These are phyloP conservation scores for Sphagnum fallax DNA, from an alignment of 228 moss, liverwort and hornwort genomes.

Conservation along the genomic window DNA sequence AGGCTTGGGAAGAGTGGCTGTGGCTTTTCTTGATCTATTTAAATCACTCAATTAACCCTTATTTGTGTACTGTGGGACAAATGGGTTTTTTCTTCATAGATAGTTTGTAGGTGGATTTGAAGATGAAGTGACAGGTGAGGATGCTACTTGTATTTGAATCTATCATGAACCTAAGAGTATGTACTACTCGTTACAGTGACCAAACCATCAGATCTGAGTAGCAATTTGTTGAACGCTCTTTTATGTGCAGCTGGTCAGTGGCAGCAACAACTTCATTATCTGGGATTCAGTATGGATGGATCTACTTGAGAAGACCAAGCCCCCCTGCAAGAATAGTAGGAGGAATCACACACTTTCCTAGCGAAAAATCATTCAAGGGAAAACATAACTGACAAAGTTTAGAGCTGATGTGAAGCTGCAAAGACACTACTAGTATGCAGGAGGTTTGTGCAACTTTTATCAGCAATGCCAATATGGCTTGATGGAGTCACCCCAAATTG, in stretches of 20 bases:
- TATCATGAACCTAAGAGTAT: neutral
- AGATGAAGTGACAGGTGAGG: no score
- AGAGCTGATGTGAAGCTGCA: no score
- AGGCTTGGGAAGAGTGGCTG: neutral
- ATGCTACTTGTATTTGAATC: neutral
- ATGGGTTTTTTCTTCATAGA: neutral
- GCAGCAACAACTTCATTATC: constrained; percentile 81
- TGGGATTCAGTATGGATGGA: constrained; percentile 67
- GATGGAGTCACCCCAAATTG: no score
- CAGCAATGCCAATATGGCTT: no score
- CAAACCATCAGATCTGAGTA: neutral
- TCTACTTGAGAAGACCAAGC: constrained; percentile 56
- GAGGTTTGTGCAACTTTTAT: no score
- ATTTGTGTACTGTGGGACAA: neutral
- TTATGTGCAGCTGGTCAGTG: constrained; percentile 83
- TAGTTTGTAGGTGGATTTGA: no score
- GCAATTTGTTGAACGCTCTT: constrained; percentile 4
- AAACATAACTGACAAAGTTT: no score
- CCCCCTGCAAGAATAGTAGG: constrained; percentile 26
- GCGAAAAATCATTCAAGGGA: constrained; percentile 3
- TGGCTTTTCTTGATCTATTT: neutral
- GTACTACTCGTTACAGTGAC: neutral
- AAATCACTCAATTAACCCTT: neutral
- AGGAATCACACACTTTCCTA: constrained; percentile 9
- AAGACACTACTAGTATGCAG: no score